Percentiles rank a stretch among this genome's conserved stretches.
phyloP scores from a whole-genome alignment of 2,329 filamentous ascomycete genomes.

The Paecilomyces sp. region DNA sequence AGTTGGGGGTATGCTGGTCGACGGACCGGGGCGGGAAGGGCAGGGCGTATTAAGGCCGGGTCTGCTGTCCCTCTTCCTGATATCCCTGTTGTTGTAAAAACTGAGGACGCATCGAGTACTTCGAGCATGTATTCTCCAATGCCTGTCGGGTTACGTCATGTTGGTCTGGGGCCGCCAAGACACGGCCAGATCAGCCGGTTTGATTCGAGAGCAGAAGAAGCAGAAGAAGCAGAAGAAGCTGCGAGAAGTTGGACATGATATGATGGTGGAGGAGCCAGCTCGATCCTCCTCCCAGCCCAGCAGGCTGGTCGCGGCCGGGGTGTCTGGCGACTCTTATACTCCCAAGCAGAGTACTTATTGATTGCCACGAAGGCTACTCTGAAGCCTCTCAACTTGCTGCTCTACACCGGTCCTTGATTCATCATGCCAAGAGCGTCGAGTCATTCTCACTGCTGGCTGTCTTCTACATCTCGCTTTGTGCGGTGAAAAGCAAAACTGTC shows the following conservation, averaged over 20 bases:
- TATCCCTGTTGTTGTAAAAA: neutral
- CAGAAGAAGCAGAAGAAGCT: neutral
- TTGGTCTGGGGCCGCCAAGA: neutral
- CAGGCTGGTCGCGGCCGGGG: neutral
- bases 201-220: too few relatives aligned
- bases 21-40: neutral
- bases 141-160: neutral
- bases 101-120: neutral
- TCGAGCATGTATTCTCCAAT: neutral
- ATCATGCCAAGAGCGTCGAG: too few relatives aligned
- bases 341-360: too few relatives aligned
- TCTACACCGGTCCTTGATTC: neutral
- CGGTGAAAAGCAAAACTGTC: too few relatives aligned
- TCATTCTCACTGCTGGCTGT: too few relatives aligned
- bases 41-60: neutral
- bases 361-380: neutral
- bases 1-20: neutral
- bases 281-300: neutral
- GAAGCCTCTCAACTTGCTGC: neutral
- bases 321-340: neutral
- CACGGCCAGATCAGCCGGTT: neutral
- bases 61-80: too few relatives aligned
- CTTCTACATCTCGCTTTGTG: too few relatives aligned
- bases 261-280: neutral
- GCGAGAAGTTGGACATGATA: neutral